Percentiles rank a stretch among this genome's conserved stretches.
Conservation (phyloP, 441 rosid genomes). For the Erodium trifolium region DNA sequence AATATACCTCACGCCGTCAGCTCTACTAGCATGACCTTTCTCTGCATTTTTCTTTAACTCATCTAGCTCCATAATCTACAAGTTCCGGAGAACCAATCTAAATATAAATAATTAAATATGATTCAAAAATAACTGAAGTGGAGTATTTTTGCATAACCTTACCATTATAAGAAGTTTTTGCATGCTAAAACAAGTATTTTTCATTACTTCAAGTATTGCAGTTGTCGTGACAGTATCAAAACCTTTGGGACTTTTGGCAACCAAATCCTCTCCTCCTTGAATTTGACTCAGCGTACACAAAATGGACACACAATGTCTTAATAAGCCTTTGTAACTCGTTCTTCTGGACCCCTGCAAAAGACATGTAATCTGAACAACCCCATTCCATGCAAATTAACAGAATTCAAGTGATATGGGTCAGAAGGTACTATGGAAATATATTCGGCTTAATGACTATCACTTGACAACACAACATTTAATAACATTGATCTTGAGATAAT, state of each 20-base stretch:
- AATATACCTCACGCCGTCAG: constrained; percentile 68
- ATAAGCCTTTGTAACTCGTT: constrained; percentile 51
- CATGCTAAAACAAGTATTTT: constrained; percentile 36
- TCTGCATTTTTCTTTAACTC: constrained; percentile 58
- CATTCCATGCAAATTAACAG: not conserved
- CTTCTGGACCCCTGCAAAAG: constrained; percentile 61
- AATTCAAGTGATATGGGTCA: not conserved
- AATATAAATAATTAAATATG: not conserved
- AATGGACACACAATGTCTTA: constrained; percentile 55
- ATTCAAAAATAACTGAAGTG: not conserved
- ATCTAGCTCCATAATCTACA: constrained; percentile 79
- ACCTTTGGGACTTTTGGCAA: constrained; percentile 23
- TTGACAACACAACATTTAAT: not conserved
- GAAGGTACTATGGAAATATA: constrained; percentile 9
- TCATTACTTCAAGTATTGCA: constrained; percentile 44
- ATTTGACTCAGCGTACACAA: constrained; percentile 39
- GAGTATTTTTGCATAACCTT: constrained; percentile 13
- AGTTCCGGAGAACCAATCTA: constrained; percentile 15
- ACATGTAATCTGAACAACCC: constrained; percentile 7
- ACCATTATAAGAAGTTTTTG: constrained; percentile 59
- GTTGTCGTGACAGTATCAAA: constrained; percentile 16
- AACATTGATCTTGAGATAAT: constrained; percentile 2
- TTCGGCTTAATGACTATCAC: constrained; percentile 3
- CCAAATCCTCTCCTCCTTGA: constrained; percentile 23
- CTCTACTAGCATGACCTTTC: constrained; percentile 49